Conservation (phyloP, 2,329 filamentous ascomycete genomes). For the Fusarium sp. region DNA sequence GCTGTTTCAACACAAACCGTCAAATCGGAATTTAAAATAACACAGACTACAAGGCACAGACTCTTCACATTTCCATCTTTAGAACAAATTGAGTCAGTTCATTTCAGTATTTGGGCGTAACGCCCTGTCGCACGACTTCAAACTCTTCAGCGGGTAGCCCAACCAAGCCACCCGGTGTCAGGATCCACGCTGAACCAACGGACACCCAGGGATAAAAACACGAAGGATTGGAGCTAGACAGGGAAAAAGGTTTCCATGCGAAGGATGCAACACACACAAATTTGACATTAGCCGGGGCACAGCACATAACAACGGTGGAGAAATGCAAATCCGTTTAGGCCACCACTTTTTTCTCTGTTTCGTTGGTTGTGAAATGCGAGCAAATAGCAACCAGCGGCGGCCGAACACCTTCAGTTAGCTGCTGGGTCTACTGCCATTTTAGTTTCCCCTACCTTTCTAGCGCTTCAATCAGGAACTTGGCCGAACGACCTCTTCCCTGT, state of each 20-base stretch:
- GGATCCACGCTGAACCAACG: background rate
- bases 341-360: background rate
- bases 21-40: background rate
- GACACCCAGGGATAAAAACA: background rate
- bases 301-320: conserved; percentile 5
- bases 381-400: background rate
- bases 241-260: conserved; percentile 3
- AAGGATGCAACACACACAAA: conserved; percentile 1
- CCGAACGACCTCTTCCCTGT: background rate
- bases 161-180: conserved; percentile 16
- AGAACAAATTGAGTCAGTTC: background rate
- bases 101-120: background rate
- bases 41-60: background rate
- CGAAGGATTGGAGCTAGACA: background rate
- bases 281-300: background rate
- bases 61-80: background rate
- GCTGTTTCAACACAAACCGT: background rate
- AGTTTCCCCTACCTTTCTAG: conserved; percentile 12
- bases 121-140: background rate
- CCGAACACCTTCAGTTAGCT: background rate
- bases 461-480: conserved; percentile 17
- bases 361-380: background rate
- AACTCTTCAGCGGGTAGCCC: conserved; percentile 5
- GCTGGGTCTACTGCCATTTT: background rate
- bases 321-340: conserved; percentile 5